Percentiles rank a stretch among this genome's conserved stretches.
phyloP scores from a whole-genome alignment of 2,329 filamentous ascomycete species.

The Magnaporthiopsis incrustans region DNA sequence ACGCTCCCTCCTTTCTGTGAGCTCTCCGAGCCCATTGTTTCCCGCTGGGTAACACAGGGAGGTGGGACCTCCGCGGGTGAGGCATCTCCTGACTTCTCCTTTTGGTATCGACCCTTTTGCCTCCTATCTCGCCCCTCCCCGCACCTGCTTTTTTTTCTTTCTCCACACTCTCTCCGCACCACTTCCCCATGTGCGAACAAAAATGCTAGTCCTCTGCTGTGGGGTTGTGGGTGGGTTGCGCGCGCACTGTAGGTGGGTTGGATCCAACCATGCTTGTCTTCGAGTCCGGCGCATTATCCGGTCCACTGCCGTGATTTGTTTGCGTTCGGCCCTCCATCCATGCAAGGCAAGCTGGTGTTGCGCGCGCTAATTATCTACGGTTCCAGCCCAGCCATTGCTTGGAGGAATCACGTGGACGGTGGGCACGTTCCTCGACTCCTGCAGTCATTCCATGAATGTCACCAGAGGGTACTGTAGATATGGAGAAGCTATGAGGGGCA shows the following conservation, averaged over 20 bases:
- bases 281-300: background rate
- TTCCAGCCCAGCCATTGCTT: background rate
- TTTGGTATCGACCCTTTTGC: too few species aligned
- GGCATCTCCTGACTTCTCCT: too few species aligned
- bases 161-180: background rate
- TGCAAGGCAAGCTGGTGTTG: background rate
- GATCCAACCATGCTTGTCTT: background rate
- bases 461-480: background rate
- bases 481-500: background rate
- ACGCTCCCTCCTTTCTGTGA: too few species aligned
- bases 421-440: background rate
- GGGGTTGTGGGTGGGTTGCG: background rate
- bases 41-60: too few species aligned
- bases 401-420: background rate
- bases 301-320: background rate
- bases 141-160: background rate
- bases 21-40: too few species aligned
- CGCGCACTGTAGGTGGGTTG: background rate
- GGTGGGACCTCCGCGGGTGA: too few species aligned
- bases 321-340: background rate
- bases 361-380: too few species aligned
- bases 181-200: background rate
- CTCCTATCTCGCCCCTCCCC: too few species aligned
- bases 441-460: background rate
- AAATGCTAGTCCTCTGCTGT: too few species aligned